These are phyloP conservation scores for Candida mesenterica DNA, from an alignment of 1,139 yeast species.

Conservation along the genomic window DNA sequence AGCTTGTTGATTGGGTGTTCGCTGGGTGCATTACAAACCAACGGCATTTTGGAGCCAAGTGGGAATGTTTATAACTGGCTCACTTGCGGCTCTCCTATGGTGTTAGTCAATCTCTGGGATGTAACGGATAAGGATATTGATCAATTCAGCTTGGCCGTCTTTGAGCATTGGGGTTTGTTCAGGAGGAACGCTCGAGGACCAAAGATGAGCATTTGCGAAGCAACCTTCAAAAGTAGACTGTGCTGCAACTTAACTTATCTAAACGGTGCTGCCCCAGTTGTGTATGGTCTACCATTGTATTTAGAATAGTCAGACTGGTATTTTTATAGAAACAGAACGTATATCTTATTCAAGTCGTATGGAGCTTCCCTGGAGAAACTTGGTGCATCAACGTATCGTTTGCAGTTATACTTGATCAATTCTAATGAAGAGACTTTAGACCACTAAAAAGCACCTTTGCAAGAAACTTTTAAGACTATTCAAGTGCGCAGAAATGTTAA, in stretches of 20 bases:
- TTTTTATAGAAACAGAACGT: background rate
- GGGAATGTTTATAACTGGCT: constrained; percentile 80
- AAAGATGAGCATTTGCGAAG: constrained; percentile 38
- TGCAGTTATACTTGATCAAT: too few relatives aligned
- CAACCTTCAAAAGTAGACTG: constrained; percentile 56
- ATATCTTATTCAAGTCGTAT: constrained; percentile 1
- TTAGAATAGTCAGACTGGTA: constrained; percentile 2
- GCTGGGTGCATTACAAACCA: constrained; percentile 64
- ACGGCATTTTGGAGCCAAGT: constrained; percentile 66
- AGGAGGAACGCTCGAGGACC: constrained; percentile 14
- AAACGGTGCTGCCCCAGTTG: constrained; percentile 81
- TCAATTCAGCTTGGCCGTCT: constrained; percentile 58
- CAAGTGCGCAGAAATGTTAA: too few relatives aligned
- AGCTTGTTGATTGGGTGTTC: constrained; percentile 87
- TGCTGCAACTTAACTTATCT: constrained; percentile 63
- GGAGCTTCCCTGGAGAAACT: too few relatives aligned
- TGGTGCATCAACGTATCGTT: too few relatives aligned
- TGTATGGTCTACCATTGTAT: constrained; percentile 70
- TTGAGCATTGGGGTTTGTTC: constrained; percentile 62
- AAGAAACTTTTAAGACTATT: too few relatives aligned
- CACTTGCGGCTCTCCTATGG: constrained; percentile 77
- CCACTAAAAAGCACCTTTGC: too few relatives aligned
- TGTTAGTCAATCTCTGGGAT: constrained; percentile 90
- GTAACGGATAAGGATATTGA: constrained; percentile 96
- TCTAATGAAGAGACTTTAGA: too few relatives aligned